Conservation (phyloP, 2,329 filamentous ascomycete genomes). For the Penicillium sp. region DNA sequence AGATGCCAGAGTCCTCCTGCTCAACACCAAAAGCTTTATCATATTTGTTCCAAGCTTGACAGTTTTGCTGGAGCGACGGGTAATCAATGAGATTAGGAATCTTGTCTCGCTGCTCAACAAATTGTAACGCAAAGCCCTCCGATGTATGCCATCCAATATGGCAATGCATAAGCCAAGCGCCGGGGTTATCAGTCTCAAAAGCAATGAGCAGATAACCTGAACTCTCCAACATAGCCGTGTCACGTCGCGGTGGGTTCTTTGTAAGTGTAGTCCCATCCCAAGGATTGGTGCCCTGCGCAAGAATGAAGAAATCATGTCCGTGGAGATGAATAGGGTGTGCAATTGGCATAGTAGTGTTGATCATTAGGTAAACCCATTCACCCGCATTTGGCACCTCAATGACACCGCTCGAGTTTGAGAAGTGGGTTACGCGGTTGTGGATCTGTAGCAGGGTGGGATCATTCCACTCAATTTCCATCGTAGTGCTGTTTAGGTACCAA, state of each 20-base stretch:
- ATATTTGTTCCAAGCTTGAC: too few species aligned
- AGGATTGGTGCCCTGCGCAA: background rate
- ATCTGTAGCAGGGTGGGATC: constrained; percentile 6
- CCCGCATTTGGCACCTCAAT: background rate
- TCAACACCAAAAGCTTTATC: too few species aligned
- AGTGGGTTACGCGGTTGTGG: constrained; percentile 15
- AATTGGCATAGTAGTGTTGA: constrained; percentile 1
- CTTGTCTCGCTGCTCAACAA: constrained; percentile 2
- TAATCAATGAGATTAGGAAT: too few species aligned
- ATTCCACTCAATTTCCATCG: constrained; percentile 30
- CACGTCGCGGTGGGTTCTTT: background rate
- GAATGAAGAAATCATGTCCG: constrained; percentile 7
- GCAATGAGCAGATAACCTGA: constrained; percentile 2
- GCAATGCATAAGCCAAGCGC: constrained; percentile 15
- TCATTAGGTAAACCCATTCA: constrained; percentile 4
- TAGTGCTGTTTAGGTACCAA: constrained; percentile 51
- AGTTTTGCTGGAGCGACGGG: too few species aligned
- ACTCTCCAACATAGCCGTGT: constrained; percentile 3
- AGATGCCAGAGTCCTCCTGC: too few species aligned
- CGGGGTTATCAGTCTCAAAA: constrained; percentile 11
- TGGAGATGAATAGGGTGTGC: constrained; percentile 12
- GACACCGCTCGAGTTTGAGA: background rate
- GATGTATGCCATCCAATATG: constrained; percentile 15
- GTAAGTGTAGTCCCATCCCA: background rate
- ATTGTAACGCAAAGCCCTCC: constrained; percentile 9